These are phyloP conservation scores for Flueggea neowawraea DNA, from an alignment of 441 rosid genomes.

Conservation along the genomic window DNA sequence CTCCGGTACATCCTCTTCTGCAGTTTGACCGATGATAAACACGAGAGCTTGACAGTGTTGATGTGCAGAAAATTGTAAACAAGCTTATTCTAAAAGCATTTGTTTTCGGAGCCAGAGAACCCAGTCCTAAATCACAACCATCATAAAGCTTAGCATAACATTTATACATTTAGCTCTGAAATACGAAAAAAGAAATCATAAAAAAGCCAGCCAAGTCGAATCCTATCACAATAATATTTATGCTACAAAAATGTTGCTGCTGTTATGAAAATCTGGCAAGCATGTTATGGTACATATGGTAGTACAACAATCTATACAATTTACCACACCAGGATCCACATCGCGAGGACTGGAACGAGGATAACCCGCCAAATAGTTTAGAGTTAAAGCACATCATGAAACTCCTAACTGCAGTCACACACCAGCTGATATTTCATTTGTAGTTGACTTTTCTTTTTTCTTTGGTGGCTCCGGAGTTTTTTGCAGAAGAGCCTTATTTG, in stretches of 20 bases:
- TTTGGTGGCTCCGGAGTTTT: constrained; percentile 70
- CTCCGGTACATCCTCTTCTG: too few relatives aligned
- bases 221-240: constrained; percentile 5
- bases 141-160: too few relatives aligned
- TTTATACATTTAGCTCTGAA: too few relatives aligned
- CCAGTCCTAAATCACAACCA: too few relatives aligned
- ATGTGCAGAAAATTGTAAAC: too few relatives aligned
- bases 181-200: too few relatives aligned
- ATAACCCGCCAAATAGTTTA: neutral
- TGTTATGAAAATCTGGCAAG: constrained; percentile 8
- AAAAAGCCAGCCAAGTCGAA: too few relatives aligned
- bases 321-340: neutral
- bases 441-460: constrained; percentile 49
- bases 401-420: constrained; percentile 26
- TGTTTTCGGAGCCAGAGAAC: too few relatives aligned
- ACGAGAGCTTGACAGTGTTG: too few relatives aligned
- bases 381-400: constrained; percentile 3
- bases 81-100: too few relatives aligned
- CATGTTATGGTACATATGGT: constrained; percentile 14
- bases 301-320: constrained; percentile 28
- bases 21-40: too few relatives aligned
- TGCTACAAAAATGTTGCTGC: constrained; percentile 14
- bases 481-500: constrained; percentile 63
- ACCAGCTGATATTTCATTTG: constrained; percentile 57
- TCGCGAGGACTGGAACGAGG: neutral